Evolutionary conservation across 257 asterid genomes (phyloP), one percentile per base, ranked within the genome.

Genomic region (Euphrasia confusa): DNA sequence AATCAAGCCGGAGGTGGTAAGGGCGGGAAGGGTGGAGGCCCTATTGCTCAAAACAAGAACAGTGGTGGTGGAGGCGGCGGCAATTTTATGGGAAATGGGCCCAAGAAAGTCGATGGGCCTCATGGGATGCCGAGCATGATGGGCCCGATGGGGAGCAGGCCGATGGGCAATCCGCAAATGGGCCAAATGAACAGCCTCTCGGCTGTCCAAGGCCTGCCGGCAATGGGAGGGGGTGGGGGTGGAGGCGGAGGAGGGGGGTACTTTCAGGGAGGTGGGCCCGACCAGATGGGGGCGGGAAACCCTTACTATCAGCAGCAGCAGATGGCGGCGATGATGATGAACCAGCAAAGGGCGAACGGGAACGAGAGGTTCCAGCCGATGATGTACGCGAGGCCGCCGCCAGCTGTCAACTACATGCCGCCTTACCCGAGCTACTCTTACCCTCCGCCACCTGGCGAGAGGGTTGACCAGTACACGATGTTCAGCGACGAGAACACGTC

Each of bases 331-430:
- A 82, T 83, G 95, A 84, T 93, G 97, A 87, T 89, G 95, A 89
- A 92, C 69, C 96, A 89, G 67, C 99, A 87, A 69, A 80, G 90
- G 3, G 96, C 95, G 2, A 79, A 76, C 0, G 99, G 99, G 18
- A 92, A 92, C 27, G 99, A 93, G 74, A 74, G 97, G 86, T 89
- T 84, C 57, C 99, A 93, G 72, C 97, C 92, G 0, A 93, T 93
- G 99, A 85, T 89, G 95, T 93, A 89, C 17, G 97, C 97, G 4
- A 77, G 97, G 26, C 97, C 96, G 2, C 95, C 97, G 0, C 89
- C 97, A 0, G 99, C 94, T 0, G 89, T 83, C 3, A 93, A 89
- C 61, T 93, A 82, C 84, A 79, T 87, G 90, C 94, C 94, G 1
- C 85, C 84, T 6, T 77, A 76, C 15, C 83, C 74, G 0, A 81